phyloP scores from a whole-genome alignment of 495 filamentous ascomycete genomes.

The Xylaria scruposa region DNA sequence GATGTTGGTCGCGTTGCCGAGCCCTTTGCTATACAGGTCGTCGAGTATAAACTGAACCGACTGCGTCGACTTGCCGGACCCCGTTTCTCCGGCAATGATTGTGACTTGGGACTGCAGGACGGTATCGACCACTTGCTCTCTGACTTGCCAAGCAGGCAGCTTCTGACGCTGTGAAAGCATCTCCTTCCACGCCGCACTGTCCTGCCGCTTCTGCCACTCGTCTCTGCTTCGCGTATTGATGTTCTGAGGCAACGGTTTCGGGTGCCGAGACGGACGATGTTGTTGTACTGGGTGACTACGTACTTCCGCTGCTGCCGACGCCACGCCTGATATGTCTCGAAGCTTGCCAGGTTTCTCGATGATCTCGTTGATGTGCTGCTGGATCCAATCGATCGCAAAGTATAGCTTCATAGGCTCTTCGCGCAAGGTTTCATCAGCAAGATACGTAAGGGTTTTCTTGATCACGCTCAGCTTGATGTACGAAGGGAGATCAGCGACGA shows the following conservation, averaged over 20 bases:
- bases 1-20: conserved; percentile 85
- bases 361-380: conserved; percentile 75
- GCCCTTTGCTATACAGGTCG: conserved; percentile 77
- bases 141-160: conserved; percentile 88
- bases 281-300: conserved; percentile 36
- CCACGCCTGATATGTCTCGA: conserved; percentile 76
- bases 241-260: conserved; percentile 56
- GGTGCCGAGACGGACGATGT: conserved; percentile 56
- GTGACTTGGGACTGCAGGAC: conserved; percentile 82
- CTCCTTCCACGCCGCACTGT: conserved; percentile 65
- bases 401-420: conserved; percentile 88
- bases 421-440: conserved; percentile 66
- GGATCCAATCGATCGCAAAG: conserved; percentile 87
- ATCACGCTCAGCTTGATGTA: conserved; percentile 92
- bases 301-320: conserved; percentile 62
- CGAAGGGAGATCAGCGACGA: conserved; percentile 76
- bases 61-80: conserved; percentile 96
- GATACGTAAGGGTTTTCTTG: conserved; percentile 74
- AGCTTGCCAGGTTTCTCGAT: conserved; percentile 83
- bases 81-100: conserved; percentile 96
- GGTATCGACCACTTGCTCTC: conserved; percentile 73
- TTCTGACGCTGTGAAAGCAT: conserved; percentile 73
- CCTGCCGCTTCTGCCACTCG: conserved; percentile 54
- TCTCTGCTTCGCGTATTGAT: conserved; percentile 49
- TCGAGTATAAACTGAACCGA: conserved; percentile 96